phyloP scores from a whole-genome alignment of 164 flowering plant genomes.

The Umbilicus rupestris region DNA sequence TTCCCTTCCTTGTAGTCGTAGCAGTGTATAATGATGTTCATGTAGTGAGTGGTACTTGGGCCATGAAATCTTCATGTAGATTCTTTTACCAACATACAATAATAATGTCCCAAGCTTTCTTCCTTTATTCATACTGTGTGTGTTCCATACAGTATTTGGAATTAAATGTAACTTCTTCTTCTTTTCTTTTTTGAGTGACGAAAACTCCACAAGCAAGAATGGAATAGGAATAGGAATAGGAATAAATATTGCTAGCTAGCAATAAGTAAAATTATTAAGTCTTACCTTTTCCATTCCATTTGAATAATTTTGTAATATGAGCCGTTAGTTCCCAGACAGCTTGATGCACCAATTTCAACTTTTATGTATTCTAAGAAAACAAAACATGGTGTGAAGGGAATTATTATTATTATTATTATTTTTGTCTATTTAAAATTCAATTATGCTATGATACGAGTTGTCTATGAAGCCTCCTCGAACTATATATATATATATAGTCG shows the following conservation, averaged over 20 bases:
- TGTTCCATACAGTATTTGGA: no score
- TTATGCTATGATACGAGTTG: no score
- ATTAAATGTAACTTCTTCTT: no score
- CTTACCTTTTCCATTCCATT: neutral
- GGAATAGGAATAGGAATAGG: neutral
- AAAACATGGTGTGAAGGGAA: no score
- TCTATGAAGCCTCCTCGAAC: no score
- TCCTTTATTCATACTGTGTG: neutral
- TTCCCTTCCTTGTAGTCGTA: neutral
- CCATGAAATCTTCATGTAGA: slow-evolving; percentile 5
- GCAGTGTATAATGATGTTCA: neutral
- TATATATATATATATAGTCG: no score
- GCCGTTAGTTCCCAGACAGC: neutral
- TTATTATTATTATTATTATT: no score
- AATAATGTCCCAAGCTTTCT: neutral
- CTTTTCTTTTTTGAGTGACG: neutral
- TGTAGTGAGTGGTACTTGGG: neutral
- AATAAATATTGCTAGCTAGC: slow-evolving; percentile 3
- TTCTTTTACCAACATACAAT: neutral
- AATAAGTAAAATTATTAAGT: neutral
- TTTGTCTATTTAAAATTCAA: no score
- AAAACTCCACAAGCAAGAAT: neutral
- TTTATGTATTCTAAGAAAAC: neutral
- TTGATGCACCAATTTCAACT: neutral
- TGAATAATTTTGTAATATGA: neutral